These are phyloP conservation scores for Litchi chinensis DNA, from an alignment of 345 rosid genomes.

Conservation along the genomic window DNA sequence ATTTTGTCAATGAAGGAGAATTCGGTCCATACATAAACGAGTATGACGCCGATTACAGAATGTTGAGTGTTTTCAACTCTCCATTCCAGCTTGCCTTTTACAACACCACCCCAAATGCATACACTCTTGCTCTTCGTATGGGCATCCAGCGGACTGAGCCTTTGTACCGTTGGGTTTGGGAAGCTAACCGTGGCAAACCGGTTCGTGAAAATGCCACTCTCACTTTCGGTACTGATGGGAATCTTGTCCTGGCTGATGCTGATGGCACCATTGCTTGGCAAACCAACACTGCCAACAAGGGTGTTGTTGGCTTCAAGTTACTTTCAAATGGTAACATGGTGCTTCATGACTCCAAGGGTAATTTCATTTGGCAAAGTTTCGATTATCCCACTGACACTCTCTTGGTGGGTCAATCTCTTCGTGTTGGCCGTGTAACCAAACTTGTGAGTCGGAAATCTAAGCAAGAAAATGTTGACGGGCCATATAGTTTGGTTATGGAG, in stretches of 20 bases:
- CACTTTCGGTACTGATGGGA: constrained; percentile 51
- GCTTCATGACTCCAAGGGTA: constrained; percentile 42
- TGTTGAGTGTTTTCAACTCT: constrained; percentile 10
- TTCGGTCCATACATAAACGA: constrained; percentile 35
- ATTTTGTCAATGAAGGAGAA: constrained; percentile 44
- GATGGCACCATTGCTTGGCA: constrained; percentile 68
- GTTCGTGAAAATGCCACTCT: constrained; percentile 62
- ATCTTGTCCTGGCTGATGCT: constrained; percentile 54
- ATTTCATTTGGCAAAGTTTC: constrained; percentile 62
- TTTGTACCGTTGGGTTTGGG: constrained; percentile 62
- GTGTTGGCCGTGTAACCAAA: constrained; percentile 30
- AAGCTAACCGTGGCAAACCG: constrained; percentile 66
- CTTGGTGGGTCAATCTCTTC: constrained; percentile 54
- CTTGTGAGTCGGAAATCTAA: constrained; percentile 56
- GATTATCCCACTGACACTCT: constrained; percentile 65
- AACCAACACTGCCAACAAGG: constrained; percentile 60
- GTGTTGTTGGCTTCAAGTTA: constrained; percentile 53
- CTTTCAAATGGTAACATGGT: constrained; percentile 67
- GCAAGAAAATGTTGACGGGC: constrained; percentile 37
- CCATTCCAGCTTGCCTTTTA: constrained; percentile 66
- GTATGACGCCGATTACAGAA: constrained; percentile 43
- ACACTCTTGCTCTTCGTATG: constrained; percentile 54
- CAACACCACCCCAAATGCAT: constrained; percentile 64
- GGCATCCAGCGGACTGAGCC: constrained; percentile 43
- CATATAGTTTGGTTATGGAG: constrained; percentile 62